Conservation (phyloP, 805 yeast genomes). For the Kodamaea nitidulidarum region DNA sequence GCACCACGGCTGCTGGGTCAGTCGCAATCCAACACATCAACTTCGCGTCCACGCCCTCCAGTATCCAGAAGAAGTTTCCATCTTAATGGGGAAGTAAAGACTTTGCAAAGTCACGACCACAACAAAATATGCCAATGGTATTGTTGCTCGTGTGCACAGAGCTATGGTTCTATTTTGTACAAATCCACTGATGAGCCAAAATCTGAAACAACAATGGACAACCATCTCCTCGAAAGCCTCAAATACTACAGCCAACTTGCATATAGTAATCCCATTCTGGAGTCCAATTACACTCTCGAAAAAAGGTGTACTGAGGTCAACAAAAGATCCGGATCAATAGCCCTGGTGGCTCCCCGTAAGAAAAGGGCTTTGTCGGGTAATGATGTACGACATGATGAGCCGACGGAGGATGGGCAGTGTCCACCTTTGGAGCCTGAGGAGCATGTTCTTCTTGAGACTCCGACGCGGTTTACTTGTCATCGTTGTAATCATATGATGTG, state of each 20-base stretch:
- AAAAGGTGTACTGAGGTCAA: neutral
- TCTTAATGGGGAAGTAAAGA: neutral
- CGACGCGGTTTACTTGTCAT: slow-evolving; percentile 35
- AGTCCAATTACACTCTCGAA: slow-evolving; percentile 1
- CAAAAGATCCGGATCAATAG: slow-evolving; percentile 1
- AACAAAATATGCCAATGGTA: slow-evolving; percentile 40
- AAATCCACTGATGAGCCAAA: neutral
- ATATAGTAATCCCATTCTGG: slow-evolving; percentile 11
- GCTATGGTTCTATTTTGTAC: slow-evolving; percentile 29
- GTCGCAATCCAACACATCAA: neutral
- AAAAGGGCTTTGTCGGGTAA: neutral
- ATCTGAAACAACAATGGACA: slow-evolving; percentile 1
- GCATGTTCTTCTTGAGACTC: slow-evolving; percentile 23
- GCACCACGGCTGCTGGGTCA: neutral
- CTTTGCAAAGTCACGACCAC: slow-evolving; percentile 2
- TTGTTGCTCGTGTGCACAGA: slow-evolving; percentile 39
- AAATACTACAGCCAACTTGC: slow-evolving; percentile 25
- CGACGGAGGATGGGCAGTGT: no score
- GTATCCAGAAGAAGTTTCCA: neutral
- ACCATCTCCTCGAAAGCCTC: slow-evolving; percentile 13
- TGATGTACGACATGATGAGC: neutral
- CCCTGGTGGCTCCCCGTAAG: slow-evolving; percentile 4
- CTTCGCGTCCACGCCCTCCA: neutral
- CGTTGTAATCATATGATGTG: slow-evolving; percentile 42
- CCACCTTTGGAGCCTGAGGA: slow-evolving; percentile 7